Evolutionary conservation across 495 filamentous ascomycete species (phyloP), one percentile per base, ranked within the genome.

Genomic region (Penicillium lividum): DNA sequence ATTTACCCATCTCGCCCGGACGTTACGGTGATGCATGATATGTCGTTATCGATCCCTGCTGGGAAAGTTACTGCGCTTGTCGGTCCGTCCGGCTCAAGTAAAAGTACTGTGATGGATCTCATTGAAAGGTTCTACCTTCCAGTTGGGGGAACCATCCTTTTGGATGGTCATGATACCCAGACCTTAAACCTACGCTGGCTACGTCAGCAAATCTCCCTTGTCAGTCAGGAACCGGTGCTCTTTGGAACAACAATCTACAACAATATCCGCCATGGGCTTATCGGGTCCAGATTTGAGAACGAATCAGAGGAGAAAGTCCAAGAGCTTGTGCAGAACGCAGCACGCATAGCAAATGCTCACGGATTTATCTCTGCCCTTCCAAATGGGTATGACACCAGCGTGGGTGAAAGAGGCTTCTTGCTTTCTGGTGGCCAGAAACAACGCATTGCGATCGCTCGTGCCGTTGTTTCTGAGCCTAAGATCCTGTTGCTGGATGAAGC

Each of bases 1-100:
- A 90, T 97, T 61, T 98, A 98, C 62, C 94, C 94, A 6, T 96
- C 92, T 3, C 82, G 94, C 36, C 89, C 93, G 0, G 91, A 97
- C 61, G 93, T 96, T 18, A 83, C 85, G 9, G 87, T 98, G 22
- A 92, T 98, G 85, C 74, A 91, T 44, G 85, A 88, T 54, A 89
- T 97, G 53, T 89, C 80, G 51, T 81, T 98, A 11, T 62, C 77
- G 0, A 86, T 97, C 54, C 87, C 89, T 11, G 89, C 94, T 40
- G 74, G 78, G 0, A 79, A 84, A 47, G 82, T 80, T 13, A 77
- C 80, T 6, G 86, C 83, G 0, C 62, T 88, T 0, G 84, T 88
- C 4, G 86, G 85, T 3, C 70, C 81, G 0, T 83, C 80, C 3
- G 86, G 86, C 0, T 79, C 81, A 0, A 85, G 86, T 4, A 88